Percentiles rank a stretch among this genome's conserved stretches.
phyloP scores from a whole-genome alignment of 257 asterid species.

The Knoxia roxburghii region DNA sequence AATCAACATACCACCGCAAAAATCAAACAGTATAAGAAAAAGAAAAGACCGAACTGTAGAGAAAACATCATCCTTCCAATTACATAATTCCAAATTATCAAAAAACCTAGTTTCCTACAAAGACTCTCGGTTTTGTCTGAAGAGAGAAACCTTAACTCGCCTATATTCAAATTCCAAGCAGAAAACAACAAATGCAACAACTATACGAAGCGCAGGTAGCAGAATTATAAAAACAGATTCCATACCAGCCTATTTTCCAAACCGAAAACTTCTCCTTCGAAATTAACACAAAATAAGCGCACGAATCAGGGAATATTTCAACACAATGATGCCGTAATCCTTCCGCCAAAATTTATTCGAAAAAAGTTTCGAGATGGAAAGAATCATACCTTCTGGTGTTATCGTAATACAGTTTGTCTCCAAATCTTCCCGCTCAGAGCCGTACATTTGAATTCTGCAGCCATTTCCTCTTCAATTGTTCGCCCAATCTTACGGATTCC shows the following conservation, averaged over 20 bases:
- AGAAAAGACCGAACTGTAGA: not conserved
- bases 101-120: not conserved
- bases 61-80: no score
- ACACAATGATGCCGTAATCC: no score
- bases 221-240: not conserved
- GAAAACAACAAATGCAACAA: not conserved
- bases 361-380: not conserved
- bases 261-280: slow-evolving; percentile 55
- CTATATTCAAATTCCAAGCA: not conserved
- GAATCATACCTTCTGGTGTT: slow-evolving; percentile 52
- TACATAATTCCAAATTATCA: not conserved
- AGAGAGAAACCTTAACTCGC: not conserved
- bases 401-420: slow-evolving; percentile 85
- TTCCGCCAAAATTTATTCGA: not conserved
- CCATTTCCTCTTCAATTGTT: not conserved
- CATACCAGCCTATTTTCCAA: slow-evolving; percentile 71
- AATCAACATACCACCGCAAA: not conserved
- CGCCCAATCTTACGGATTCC: slow-evolving; percentile 2
- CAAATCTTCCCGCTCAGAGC: slow-evolving; percentile 41
- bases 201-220: no score
- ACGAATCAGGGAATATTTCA: not conserved
- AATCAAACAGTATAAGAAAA: no score
- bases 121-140: no score
- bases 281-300: slow-evolving; percentile 15
- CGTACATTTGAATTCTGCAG: slow-evolving; percentile 41